phyloP scores from a whole-genome alignment of 129 eudicot species.

The Helianthus tuberosus region DNA sequence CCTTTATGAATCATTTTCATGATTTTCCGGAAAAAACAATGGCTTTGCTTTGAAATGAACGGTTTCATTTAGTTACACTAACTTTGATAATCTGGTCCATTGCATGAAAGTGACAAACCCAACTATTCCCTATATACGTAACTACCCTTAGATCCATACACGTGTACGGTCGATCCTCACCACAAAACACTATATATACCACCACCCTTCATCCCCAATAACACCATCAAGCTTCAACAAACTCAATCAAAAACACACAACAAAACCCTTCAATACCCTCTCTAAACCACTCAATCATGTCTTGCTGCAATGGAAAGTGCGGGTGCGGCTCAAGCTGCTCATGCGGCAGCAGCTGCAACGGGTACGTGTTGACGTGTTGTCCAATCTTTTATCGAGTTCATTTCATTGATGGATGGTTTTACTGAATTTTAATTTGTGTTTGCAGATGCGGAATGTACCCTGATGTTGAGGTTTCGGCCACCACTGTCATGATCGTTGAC shows the following conservation, averaged over 20 bases:
- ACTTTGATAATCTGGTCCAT: constrained; percentile 4
- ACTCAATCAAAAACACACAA: constrained; percentile 18
- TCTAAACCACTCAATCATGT: constrained; percentile 46
- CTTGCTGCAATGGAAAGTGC: constrained; percentile 74
- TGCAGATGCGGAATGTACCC: constrained; percentile 85
- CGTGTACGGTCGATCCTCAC: constrained; percentile 44
- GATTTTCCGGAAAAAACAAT: background rate
- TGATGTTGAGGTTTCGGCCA: constrained; percentile 54
- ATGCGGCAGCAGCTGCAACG: constrained; percentile 75
- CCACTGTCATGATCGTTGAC: constrained; percentile 48
- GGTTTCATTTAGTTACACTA: constrained; percentile 23
- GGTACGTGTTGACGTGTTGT: constrained; percentile 27
- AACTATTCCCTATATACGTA: constrained; percentile 25
- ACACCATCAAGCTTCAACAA: constrained; percentile 30
- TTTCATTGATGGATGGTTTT: too few species aligned
- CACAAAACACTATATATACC: constrained; percentile 35
- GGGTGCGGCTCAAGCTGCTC: constrained; percentile 77
- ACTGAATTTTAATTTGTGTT: constrained; percentile 9
- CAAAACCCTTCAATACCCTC: background rate
- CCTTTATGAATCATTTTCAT: background rate
- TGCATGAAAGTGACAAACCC: constrained; percentile 2
- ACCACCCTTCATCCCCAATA: constrained; percentile 16
- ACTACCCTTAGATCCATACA: constrained; percentile 26
- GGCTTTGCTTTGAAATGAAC: background rate
- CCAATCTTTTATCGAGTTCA: too few species aligned